A percentile compares a stretch with the other conserved stretches of the same genome.
Evolutionary conservation across 345 rosid genomes (phyloP).

Genomic region (Acer negundo): DNA sequence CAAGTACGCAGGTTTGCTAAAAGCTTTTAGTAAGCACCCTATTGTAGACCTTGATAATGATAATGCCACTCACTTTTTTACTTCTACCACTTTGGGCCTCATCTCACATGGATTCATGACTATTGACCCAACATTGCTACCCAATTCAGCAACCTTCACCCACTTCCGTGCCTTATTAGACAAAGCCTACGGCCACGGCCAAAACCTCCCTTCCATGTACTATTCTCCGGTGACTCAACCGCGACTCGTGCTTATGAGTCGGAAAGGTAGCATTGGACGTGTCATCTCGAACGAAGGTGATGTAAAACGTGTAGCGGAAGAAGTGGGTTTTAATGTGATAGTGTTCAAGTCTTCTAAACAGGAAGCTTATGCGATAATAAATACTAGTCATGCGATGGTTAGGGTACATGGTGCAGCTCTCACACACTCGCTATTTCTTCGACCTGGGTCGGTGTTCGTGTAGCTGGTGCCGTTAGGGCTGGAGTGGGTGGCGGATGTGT

Average conservation of each 20-base stretch:
- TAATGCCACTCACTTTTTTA: constrained; percentile 47
- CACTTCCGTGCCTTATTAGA: constrained; percentile 46
- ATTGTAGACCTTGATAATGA: constrained; percentile 47
- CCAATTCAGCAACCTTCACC: constrained; percentile 33
- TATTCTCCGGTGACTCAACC: constrained; percentile 10
- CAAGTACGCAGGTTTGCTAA: constrained; percentile 44
- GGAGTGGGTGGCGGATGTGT: constrained; percentile 44
- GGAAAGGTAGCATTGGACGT: constrained; percentile 29
- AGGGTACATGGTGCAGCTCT: constrained; percentile 72
- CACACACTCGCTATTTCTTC: constrained; percentile 54
- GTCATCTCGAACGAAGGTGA: constrained; percentile 39
- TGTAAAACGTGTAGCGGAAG: constrained; percentile 25
- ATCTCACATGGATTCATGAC: constrained; percentile 54
- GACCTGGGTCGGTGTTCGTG: constrained; percentile 47
- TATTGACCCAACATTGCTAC: constrained; percentile 31
- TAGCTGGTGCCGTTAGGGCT: constrained; percentile 59
- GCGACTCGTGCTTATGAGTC: constrained; percentile 33
- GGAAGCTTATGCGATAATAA: constrained; percentile 39
- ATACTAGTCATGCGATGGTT: constrained; percentile 54
- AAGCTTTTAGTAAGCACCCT: constrained; percentile 42
- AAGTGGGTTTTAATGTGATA: constrained; percentile 52
- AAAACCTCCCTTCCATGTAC: neutral
- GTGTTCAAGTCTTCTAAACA: constrained; percentile 35
- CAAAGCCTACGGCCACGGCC: constrained; percentile 31
- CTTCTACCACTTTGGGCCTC: constrained; percentile 48